A percentile compares a stretch with the other conserved stretches of the same genome.
Conservation (phyloP, 2,329 filamentous ascomycete species). For the Calonectria crousiana region DNA sequence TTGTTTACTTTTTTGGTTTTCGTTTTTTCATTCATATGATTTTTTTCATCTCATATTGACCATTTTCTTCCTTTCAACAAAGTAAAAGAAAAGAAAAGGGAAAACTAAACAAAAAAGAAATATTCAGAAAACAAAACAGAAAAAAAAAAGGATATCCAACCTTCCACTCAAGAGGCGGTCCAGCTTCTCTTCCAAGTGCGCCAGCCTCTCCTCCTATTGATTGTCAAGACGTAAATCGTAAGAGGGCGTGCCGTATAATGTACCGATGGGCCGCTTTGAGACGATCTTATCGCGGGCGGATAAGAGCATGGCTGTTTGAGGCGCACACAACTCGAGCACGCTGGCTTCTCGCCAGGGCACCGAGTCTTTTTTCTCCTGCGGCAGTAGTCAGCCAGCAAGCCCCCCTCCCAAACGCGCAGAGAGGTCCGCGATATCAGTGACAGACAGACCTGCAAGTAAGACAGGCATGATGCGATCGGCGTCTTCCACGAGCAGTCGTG, state of each 20-base stretch:
- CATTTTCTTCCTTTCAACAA: not conserved
- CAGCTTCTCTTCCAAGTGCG: constrained; percentile 64
- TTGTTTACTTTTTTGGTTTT: not conserved
- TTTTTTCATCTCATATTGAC: not conserved
- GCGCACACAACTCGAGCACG: constrained; percentile 63
- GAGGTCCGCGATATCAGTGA: not conserved
- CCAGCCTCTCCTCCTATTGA: constrained; percentile 62
- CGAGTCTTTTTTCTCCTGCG: constrained; percentile 62
- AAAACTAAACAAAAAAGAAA: too few relatives aligned
- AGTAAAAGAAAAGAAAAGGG: too few relatives aligned
- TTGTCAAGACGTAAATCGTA: constrained; percentile 31
- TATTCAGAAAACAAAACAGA: too few relatives aligned
- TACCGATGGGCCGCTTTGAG: constrained; percentile 60
- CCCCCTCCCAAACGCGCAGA: not conserved
- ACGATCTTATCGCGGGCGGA: constrained; percentile 51
- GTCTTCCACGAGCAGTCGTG: constrained; percentile 48
- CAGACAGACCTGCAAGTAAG: constrained; percentile 61
- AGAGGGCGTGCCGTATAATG: constrained; percentile 29
- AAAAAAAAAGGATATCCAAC: constrained; percentile 38
- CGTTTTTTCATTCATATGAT: not conserved
- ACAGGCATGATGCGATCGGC: constrained; percentile 57
- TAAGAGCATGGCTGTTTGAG: constrained; percentile 62
- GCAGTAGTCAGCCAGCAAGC: not conserved
- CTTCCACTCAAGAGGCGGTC: constrained; percentile 61
- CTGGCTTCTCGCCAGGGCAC: constrained; percentile 64